Conservation (phyloP, 2,329 filamentous ascomycete genomes). For the Neonectria coccinea region DNA sequence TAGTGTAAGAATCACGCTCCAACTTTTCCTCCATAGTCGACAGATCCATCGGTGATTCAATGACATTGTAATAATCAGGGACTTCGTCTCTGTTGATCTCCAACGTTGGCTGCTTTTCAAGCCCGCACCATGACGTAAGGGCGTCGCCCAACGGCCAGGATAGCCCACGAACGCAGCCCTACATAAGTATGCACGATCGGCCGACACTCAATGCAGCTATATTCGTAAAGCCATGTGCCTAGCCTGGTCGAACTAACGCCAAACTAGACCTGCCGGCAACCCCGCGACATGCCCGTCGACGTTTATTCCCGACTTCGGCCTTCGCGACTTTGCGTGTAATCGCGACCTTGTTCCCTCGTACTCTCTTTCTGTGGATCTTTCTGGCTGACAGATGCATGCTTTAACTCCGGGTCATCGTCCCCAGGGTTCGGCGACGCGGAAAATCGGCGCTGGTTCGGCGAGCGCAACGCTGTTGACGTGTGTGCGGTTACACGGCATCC, state of each 20-base stretch:
- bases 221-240: neutral
- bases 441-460: conserved; percentile 18
- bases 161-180: no score
- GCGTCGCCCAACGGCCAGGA: no score
- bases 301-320: neutral
- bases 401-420: neutral
- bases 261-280: neutral
- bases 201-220: neutral
- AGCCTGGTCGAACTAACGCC: neutral
- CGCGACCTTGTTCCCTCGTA: neutral
- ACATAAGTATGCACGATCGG: conserved; percentile 4
- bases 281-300: neutral
- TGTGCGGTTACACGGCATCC: no score
- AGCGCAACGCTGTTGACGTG: conserved; percentile 21
- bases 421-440: neutral
- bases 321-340: neutral
- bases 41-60: conserved; percentile 97
- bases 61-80: conserved; percentile 97
- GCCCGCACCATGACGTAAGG: no score
- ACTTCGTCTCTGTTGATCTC: conserved; percentile 89
- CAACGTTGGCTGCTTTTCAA: no score
- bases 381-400: neutral
- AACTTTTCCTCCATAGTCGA: conserved; percentile 96
- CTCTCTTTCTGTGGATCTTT: neutral
- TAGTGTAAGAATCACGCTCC: conserved; percentile 90